Base-by-base conservation (phyloP, 257 asterid species). In the Craterostigma plantagineum region DNA sequence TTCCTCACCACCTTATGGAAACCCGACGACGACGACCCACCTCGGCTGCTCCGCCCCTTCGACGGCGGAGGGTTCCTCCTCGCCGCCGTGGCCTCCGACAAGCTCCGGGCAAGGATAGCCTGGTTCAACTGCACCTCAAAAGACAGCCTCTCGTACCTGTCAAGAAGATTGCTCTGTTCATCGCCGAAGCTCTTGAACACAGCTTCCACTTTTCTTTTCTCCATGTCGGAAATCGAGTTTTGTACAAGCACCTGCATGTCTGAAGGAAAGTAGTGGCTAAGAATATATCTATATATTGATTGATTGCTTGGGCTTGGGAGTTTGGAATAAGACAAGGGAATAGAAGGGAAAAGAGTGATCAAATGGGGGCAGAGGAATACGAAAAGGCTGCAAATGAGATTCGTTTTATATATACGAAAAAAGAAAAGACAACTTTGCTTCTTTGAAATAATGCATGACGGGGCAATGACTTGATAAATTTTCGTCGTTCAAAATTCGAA, bases 51-150 rank as follows among this genome's bases (percentile, higher is more conserved):
- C n/a, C 61, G 54, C 1, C 63, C 45, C 9, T 39, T 55, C 50
- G 55, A 59, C 44, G 55, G 48, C 10, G 43, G 60, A 23, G 39
- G 18, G 34, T 13, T 18, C 51, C 52, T 64, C 45, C 66, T 55
- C 16, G 45, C 36, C 41, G 43, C 66, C 27, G 81, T 57, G 3
- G 86, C 75, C 63, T 66, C 81, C 7, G 97, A 87, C 50, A 72
- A 35, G 62, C 95, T 82, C 60, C 92, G 72, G 0, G 75, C 83
- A 34, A 82, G 74, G 50, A 87, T 76, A 23, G 93, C 98, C 61
- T 68, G 76, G 66, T 72, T 82, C 38, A 87, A 64, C 40, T 76
- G 86, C 52, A 79, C 65, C 78, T 87, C 95, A 36, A 87, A 79
- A 0, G 95, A 79, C 3, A 71, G 75, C 39, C 95, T 69, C 64